These are phyloP conservation scores for Fragaria ananassa DNA, from an alignment of 306 rosid species.

Conservation along the genomic window DNA sequence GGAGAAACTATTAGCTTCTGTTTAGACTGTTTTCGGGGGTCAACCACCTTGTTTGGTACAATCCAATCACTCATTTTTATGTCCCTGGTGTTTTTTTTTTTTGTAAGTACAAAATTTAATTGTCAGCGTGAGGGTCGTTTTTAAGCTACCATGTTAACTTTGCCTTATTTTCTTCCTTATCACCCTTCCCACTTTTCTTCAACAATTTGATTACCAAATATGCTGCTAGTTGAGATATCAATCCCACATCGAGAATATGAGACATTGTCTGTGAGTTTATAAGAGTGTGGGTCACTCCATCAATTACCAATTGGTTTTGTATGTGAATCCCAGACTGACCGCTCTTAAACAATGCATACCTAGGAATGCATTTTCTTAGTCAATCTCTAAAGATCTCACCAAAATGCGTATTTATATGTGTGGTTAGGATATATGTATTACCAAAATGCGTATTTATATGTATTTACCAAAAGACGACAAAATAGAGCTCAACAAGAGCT, in stretches of 20 bases:
- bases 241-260: too few species aligned
- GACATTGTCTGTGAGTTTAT: too few species aligned
- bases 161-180: neutral
- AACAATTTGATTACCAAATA: neutral
- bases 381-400: too few species aligned
- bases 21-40: neutral
- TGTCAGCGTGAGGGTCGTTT: neutral
- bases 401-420: neutral
- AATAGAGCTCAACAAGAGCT: too few species aligned
- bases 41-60: too few species aligned
- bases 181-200: neutral
- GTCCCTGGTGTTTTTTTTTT: too few species aligned
- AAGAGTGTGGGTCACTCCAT: too few species aligned
- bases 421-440: too few species aligned
- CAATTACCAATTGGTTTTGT: too few species aligned
- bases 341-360: neutral
- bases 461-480: neutral
- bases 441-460: neutral
- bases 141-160: conserved; percentile 15
- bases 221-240: neutral
- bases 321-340: too few species aligned
- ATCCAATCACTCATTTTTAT: too few species aligned
- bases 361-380: too few species aligned
- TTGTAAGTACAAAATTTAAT: neutral
- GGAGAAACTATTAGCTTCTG: neutral